Conservation (phyloP, 2,329 filamentous ascomycete genomes). For the Tolypocladium album region DNA sequence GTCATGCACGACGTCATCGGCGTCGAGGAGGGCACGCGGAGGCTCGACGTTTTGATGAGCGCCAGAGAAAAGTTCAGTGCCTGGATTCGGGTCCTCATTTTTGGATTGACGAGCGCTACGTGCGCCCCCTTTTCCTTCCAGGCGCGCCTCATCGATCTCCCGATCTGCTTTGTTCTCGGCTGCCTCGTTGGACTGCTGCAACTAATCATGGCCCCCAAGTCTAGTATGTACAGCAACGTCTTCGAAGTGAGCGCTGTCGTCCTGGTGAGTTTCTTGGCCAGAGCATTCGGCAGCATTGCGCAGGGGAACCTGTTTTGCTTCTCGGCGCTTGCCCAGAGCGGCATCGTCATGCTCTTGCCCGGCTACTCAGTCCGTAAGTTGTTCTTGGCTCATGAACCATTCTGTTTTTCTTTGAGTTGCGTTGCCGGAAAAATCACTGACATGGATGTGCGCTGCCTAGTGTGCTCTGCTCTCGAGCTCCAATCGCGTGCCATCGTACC, state of each 20-base stretch:
- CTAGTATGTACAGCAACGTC: constrained; percentile 56
- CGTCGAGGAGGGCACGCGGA: constrained; percentile 44
- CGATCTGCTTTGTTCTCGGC: constrained; percentile 60
- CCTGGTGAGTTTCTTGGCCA: constrained; percentile 49
- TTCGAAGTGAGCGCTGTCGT: constrained; percentile 54
- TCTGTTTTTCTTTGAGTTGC: background rate
- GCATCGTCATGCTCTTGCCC: constrained; percentile 55
- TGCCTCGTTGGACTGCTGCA: constrained; percentile 60
- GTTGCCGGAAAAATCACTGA: background rate
- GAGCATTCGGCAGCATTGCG: constrained; percentile 51
- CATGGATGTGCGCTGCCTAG: constrained; percentile 9
- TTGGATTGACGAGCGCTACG: constrained; percentile 60
- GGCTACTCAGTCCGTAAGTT: constrained; percentile 48
- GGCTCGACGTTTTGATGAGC: constrained; percentile 43
- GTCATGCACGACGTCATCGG: constrained; percentile 50
- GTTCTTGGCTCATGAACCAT: no score
- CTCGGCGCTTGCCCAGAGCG: constrained; percentile 52
- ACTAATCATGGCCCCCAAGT: constrained; percentile 57
- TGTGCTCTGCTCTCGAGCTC: constrained; percentile 45
- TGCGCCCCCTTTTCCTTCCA: constrained; percentile 69
- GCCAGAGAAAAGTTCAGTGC: constrained; percentile 42
- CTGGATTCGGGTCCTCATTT: constrained; percentile 48
- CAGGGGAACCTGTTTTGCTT: constrained; percentile 48
- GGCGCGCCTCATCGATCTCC: constrained; percentile 61
- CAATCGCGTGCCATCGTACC: constrained; percentile 60